Evolutionary conservation across 495 filamentous ascomycete genomes (phyloP), one percentile per base, ranked within the genome.

Genomic region (Penicillium taxi): DNA sequence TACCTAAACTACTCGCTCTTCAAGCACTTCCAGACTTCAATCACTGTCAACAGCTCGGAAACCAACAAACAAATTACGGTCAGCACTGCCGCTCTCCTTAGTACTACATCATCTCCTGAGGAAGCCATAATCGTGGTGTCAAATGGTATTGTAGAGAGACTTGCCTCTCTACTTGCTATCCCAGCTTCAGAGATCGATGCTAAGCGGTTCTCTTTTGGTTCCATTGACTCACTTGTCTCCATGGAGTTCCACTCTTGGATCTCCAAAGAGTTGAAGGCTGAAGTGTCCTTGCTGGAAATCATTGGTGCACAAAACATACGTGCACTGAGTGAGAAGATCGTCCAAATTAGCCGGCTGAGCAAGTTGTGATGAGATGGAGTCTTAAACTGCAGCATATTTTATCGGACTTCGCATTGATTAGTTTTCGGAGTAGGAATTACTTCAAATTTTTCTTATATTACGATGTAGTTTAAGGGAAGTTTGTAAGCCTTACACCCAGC

Each of bases 231-330:
- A 0, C 48, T 73, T 8, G 56, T 73, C 5, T 55, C 61, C 4
- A 64, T 74, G 40, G 70, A 73, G 37, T 48, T 74, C 28, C 50
- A 66, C 6, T 58, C 51, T 4, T 74, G 70, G 68, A 65, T 56
- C 19, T 35, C 56, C 9, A 58, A 58, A 19, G 45, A 45, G 13
- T 35, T 71, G 1, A 55, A 49, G 18, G 48, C 57, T 7, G 63
- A 70, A 0, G 43, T 71, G 6, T 58, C 51, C 17, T 42, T 67
- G 26, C 35, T 67, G 16, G 63, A 70, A 26, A 55, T 71, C 20
- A 56, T 61, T 44, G 57, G 54, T 1, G 51, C 55, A 4, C 44
- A 42, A 36, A 58, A 48, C 32, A 48, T 58, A 16, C 37, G 25
- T 3, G 32, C 41, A 7, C 38, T 58, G 14, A 58, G 55, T 35